A percentile compares a stretch with the other conserved stretches of the same genome.
Conservation (phyloP, 75 land plant species). For the Selaginella tamariscina region DNA sequence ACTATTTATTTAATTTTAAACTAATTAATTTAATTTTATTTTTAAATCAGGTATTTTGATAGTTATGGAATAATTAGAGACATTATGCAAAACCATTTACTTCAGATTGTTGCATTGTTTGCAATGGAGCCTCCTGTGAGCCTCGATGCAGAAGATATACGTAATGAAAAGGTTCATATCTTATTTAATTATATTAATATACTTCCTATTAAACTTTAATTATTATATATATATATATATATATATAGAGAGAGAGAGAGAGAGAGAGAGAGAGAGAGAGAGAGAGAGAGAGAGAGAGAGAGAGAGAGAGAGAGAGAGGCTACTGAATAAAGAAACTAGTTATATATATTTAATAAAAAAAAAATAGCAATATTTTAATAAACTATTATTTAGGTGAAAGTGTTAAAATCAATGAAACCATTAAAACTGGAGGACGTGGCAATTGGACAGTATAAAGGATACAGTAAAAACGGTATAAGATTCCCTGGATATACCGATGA, state of each 20-base stretch:
- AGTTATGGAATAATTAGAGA: slow-evolving; percentile 73
- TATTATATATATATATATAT: no score
- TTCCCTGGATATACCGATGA: slow-evolving; percentile 85
- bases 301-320: no score
- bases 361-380: no score
- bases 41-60: slow-evolving; percentile 55
- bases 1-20: not conserved
- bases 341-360: no score
- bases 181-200: no score
- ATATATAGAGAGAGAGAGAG: no score
- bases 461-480: slow-evolving; percentile 58
- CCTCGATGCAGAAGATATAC: slow-evolving; percentile 68
- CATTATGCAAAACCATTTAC: slow-evolving; percentile 77
- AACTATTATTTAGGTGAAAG: slow-evolving; percentile 72
- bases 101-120: slow-evolving; percentile 65
- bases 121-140: slow-evolving; percentile 91
- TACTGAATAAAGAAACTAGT: no score
- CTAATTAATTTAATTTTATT: not conserved
- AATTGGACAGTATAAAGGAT: slow-evolving; percentile 85
- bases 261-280: no score
- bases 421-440: slow-evolving; percentile 65
- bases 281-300: no score
- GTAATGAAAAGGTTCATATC: slow-evolving; percentile 94
- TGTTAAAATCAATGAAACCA: slow-evolving; percentile 78
- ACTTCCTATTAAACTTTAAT: no score